Base-by-base conservation (phyloP, 805 yeast genomes). In the Citeromyces nyonsensis region DNA sequence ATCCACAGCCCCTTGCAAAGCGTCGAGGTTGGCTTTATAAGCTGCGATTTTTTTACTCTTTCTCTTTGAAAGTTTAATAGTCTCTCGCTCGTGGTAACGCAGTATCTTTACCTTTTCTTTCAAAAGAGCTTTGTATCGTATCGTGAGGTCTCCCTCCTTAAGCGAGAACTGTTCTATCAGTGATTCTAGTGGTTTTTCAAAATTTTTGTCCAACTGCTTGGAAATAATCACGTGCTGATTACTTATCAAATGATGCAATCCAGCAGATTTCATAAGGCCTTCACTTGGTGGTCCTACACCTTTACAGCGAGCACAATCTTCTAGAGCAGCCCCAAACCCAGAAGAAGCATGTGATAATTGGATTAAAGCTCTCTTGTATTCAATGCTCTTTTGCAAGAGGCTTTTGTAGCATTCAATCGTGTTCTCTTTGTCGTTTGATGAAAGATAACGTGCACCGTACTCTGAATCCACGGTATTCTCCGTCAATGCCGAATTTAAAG, bases 201-300 rank as follows among this genome's bases (percentile, higher is more conserved):
- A 69, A 24, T 65, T 59, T n/a, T 59, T 45, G n/a, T 56, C 52
- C 2, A 83, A 49, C 30, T 73, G 53, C 33, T 71, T 57, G 10
- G 83, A 65, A 40, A 84, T 58, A 10, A 84, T 69, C 38, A 73
- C 75, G 38, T 79, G 78, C 47, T 82, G 91, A 47, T 81, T 82
- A 0, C 88, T 73, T 12, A 81, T 66, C 28, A 84, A 59, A 44
- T 69, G 73, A 42, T 81, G 86, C 34, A 84, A 56, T 0, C 94
- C 94, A 28, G 84, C 76, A 2, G 86, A 80, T 31, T 73, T 66
- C 41, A 72, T 54, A 10, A 83, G 49, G 6, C 83, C 83, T 40
- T 77, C 78, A 2, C 75, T 65, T 1, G 70, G 60, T 15, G 52
- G 51, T 10, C 71, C 73, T 12, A 75, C 66, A 10, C 83, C 83